A percentile compares a stretch with the other conserved stretches of the same genome.
Conservation (phyloP, 1,284 basidiomycete species). For the Cystobasidium sp. region DNA sequence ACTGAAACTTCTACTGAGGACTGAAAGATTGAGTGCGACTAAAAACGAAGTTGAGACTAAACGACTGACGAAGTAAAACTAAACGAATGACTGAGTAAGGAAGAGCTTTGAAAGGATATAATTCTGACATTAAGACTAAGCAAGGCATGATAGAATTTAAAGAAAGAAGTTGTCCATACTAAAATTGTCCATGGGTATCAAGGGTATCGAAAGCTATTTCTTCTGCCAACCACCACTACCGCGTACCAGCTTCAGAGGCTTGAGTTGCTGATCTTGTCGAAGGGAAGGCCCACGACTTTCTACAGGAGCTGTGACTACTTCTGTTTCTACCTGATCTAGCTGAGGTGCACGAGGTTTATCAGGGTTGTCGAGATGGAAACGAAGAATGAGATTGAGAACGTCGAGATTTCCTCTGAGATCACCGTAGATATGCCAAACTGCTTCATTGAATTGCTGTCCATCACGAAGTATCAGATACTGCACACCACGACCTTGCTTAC, state of each 20-base stretch:
- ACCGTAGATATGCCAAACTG: neutral
- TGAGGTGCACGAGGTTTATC: constrained; percentile 1
- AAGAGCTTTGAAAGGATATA: no score
- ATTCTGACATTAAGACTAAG: no score
- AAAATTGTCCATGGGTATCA: no score
- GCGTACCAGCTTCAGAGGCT: constrained; percentile 3
- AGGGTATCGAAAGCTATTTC: no score
- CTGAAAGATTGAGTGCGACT: no score
- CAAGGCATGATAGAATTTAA: no score
- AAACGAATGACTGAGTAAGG: no score
- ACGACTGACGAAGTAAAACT: no score
- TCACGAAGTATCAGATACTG: neutral
- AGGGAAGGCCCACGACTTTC: neutral
- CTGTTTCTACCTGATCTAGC: neutral
- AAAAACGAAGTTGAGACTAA: no score
- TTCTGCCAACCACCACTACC: neutral
- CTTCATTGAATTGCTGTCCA: neutral
- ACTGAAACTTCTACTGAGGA: no score
- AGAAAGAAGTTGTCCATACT: no score
- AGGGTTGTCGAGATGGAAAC: neutral
- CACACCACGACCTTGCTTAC: neutral
- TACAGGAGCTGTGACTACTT: neutral
- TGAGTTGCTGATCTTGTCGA: constrained; percentile 13
- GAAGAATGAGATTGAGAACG: neutral
- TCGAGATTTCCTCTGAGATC: neutral